phyloP scores from a whole-genome alignment of 2,329 filamentous ascomycete species.

The Ambrosiella xylebori region DNA sequence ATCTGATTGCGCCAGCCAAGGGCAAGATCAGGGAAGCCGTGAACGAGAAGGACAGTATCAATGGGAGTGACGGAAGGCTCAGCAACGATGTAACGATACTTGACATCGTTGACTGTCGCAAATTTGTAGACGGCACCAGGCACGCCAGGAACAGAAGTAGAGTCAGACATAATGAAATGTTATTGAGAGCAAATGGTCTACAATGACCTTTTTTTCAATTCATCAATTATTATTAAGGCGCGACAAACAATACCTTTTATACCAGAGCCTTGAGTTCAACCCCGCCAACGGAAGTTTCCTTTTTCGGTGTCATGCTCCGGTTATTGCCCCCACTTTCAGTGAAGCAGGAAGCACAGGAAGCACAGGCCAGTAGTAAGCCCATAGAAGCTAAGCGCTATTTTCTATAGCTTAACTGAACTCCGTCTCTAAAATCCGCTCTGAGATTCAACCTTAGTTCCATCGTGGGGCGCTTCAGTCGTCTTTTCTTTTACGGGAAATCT shows the following conservation, averaged over 20 bases:
- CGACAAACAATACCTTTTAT: background rate
- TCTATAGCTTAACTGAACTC: no score
- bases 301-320: background rate
- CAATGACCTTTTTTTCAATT: background rate
- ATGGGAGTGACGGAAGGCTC: slow-evolving; percentile 29
- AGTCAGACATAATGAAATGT: background rate
- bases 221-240: no score
- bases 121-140: slow-evolving; percentile 23
- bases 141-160: slow-evolving; percentile 19
- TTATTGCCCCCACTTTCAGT: background rate
- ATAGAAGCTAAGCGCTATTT: no score
- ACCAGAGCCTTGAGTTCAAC: background rate
- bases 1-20: slow-evolving; percentile 86
- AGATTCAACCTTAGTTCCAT: no score
- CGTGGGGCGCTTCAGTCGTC: no score
- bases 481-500: no score
- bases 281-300: background rate
- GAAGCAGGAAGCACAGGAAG: background rate
- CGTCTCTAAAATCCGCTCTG: no score
- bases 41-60: slow-evolving; percentile 39
- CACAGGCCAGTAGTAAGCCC: no score
- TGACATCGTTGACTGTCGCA: slow-evolving; percentile 34
- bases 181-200: background rate
- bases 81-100: slow-evolving; percentile 45
- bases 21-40: slow-evolving; percentile 70